Conservation (phyloP, 176 grass and related monocot genomes). For the Tuctoria greenei region DNA sequence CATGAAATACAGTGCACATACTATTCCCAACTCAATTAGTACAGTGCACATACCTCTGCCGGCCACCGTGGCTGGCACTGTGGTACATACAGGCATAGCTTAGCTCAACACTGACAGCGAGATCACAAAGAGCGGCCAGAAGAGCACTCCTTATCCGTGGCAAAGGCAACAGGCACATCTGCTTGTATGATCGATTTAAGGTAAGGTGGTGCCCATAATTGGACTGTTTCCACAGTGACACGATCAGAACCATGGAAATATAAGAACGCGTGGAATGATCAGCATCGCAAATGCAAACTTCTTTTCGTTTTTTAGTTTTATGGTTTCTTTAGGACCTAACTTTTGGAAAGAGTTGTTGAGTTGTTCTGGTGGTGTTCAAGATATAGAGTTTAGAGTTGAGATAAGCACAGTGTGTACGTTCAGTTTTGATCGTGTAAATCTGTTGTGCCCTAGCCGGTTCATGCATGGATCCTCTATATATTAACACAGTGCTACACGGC, state of each 20-base stretch:
- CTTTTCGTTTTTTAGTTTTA: not conserved
- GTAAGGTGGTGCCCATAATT: conserved; percentile 30
- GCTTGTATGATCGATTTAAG: conserved; percentile 19
- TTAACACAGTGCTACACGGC: too few relatives aligned
- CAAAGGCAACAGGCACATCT: not conserved
- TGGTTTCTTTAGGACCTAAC: not conserved
- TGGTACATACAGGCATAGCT: conserved; percentile 4
- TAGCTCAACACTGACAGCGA: conserved; percentile 31
- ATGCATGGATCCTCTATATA: too few relatives aligned
- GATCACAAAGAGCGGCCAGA: conserved; percentile 23
- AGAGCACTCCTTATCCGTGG: conserved; percentile 25
- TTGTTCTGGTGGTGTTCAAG: too few relatives aligned
- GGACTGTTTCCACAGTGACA: conserved; percentile 34
- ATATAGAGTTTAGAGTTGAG: too few relatives aligned
- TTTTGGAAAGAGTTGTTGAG: too few relatives aligned
- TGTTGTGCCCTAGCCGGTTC: too few relatives aligned
- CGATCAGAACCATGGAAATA: conserved; percentile 12
- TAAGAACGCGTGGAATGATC: conserved; percentile 14
- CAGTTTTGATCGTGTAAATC: too few relatives aligned
- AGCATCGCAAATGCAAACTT: not conserved
- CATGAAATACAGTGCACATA: conserved; percentile 3
- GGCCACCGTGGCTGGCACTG: conserved; percentile 20
- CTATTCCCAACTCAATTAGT: conserved; percentile 2
- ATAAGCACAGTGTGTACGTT: too few relatives aligned
- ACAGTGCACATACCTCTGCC: not conserved